A percentile compares a stretch with the other conserved stretches of the same genome.
These are phyloP conservation scores for Colletotrichum brevisporum DNA, from an alignment of 2,329 filamentous ascomycete genomes.

Conservation along the genomic window DNA sequence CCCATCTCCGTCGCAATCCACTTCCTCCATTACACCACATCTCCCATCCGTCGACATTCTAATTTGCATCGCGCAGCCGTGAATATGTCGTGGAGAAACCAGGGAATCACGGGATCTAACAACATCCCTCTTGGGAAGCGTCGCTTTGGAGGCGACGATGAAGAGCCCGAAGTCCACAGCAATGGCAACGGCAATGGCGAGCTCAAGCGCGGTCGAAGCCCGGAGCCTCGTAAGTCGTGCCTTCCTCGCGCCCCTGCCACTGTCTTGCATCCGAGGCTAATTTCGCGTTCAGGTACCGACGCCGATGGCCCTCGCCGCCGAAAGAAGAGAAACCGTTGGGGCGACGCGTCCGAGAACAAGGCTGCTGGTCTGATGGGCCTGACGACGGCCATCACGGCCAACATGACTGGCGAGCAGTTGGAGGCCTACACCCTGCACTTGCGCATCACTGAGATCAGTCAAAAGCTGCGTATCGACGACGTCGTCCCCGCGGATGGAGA, in stretches of 20 bases:
- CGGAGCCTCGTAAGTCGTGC: slow-evolving; percentile 77
- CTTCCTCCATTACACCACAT: slow-evolving; percentile 17
- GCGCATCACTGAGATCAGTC: slow-evolving; percentile 98
- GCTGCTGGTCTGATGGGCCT: slow-evolving; percentile 97
- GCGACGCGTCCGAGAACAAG: slow-evolving; percentile 97
- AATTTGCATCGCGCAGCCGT: slow-evolving; percentile 25
- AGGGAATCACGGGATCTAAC: slow-evolving; percentile 97
- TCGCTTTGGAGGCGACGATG: slow-evolving; percentile 80
- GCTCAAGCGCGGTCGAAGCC: slow-evolving; percentile 92
- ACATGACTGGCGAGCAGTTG: slow-evolving; percentile 98
- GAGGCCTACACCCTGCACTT: slow-evolving; percentile 97
- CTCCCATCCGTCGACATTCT: slow-evolving; percentile 16
- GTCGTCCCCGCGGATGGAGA: slow-evolving; percentile 97
- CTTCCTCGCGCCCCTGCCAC: not conserved
- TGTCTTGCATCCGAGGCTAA: slow-evolving; percentile 44
- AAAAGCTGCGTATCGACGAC: slow-evolving; percentile 99
- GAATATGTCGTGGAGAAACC: slow-evolving; percentile 77
- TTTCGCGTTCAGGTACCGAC: slow-evolving; percentile 60
- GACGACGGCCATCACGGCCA: slow-evolving; percentile 94
- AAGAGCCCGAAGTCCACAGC: slow-evolving; percentile 47
- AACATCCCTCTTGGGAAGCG: slow-evolving; percentile 94
- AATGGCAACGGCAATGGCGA: slow-evolving; percentile 59
- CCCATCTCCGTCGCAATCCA: slow-evolving; percentile 21
- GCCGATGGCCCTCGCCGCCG: slow-evolving; percentile 86
- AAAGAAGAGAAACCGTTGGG: slow-evolving; percentile 99